These are phyloP conservation scores for Citrus maxima DNA, from an alignment of 345 rosid genomes.

Conservation along the genomic window DNA sequence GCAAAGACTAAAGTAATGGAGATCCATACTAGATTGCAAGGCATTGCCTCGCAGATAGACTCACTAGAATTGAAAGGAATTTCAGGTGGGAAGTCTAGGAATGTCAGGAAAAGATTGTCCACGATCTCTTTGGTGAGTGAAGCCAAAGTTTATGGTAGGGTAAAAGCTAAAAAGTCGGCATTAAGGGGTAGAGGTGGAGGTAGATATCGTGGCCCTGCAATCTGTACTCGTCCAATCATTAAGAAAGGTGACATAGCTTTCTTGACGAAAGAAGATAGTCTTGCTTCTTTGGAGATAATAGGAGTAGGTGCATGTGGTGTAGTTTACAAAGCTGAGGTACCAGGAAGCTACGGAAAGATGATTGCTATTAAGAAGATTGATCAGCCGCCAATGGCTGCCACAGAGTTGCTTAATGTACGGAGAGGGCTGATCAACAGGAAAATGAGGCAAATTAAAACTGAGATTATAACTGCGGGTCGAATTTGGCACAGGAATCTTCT, in stretches of 20 bases:
- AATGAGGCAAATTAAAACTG: background rate
- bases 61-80: background rate
- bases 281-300: background rate
- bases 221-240: background rate
- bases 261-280: background rate
- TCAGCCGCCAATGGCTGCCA: conserved; percentile 31
- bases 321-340: background rate
- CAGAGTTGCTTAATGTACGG: conserved; percentile 5
- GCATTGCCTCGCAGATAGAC: background rate
- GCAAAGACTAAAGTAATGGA: background rate
- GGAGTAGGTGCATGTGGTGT: background rate
- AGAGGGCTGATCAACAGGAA: background rate
- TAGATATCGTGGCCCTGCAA: background rate
- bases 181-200: background rate
- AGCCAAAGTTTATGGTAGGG: background rate
- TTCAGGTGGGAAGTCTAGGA: background rate
- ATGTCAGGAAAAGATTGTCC: background rate
- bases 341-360: background rate
- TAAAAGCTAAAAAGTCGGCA: background rate
- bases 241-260: background rate
- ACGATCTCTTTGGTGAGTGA: background rate
- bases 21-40: background rate
- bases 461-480: background rate
- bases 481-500: background rate
- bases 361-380: background rate